A percentile compares a stretch with the other conserved stretches of the same genome.
Evolutionary conservation across 805 yeast genomes (phyloP).

Genomic region (Zygosaccharomyces bailii): DNA sequence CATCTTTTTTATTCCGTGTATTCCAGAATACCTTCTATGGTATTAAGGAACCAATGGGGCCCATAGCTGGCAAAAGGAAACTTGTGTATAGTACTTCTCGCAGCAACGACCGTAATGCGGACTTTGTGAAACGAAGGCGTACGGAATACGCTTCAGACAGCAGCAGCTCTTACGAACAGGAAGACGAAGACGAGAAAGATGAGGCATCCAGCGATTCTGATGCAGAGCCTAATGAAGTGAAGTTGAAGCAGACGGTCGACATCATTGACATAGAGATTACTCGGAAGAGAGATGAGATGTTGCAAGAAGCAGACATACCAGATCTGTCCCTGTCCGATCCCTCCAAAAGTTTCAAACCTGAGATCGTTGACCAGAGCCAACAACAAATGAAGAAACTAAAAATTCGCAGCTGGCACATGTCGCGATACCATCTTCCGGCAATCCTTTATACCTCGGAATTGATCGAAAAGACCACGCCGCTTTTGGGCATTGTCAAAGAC

Average conservation of each 20-base stretch:
- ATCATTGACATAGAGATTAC: conserved; percentile 3
- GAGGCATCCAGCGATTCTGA: conserved; percentile 1
- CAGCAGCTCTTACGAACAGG: not conserved
- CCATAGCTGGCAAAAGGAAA: conserved; percentile 5
- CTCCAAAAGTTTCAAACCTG: not conserved
- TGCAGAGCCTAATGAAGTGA: not conserved
- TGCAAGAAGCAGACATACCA: not conserved
- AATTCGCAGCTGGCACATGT: conserved; percentile 20
- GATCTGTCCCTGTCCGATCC: not conserved
- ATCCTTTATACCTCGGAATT: conserved; percentile 31
- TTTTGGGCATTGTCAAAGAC: conserved; percentile 36
- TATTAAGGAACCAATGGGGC: not conserved
- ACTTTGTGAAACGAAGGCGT: conserved; percentile 11
- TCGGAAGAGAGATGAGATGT: conserved; percentile 1
- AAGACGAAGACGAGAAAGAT: not conserved
- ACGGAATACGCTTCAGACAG: conserved; percentile 6
- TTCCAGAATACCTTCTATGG: not conserved
- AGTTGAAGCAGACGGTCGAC: conserved; percentile 10
- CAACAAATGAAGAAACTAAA: conserved; percentile 2
- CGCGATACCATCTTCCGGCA: conserved; percentile 26
- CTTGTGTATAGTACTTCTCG: conserved; percentile 11
- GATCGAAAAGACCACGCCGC: conserved; percentile 29
- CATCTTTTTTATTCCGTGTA: not conserved
- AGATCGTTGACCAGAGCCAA: not conserved
- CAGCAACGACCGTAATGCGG: conserved; percentile 8